Conservation (phyloP, 306 rosid species). For the Acmispon strigosus region DNA sequence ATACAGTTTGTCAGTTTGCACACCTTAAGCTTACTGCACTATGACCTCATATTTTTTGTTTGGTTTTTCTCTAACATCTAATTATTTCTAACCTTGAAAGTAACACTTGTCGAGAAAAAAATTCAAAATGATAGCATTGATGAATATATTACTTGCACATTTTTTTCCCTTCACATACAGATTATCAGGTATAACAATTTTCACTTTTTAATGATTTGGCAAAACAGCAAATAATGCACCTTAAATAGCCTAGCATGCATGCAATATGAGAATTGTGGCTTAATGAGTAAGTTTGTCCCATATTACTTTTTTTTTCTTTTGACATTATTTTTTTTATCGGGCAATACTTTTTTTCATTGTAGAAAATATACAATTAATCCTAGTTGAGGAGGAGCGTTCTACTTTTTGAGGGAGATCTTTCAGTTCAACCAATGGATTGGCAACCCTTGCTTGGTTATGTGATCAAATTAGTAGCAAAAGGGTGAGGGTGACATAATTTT, state of each 20-base stretch:
- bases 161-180: background rate
- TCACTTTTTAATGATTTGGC: conserved; percentile 12
- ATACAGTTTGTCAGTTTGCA: conserved; percentile 39
- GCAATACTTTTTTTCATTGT: no score
- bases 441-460: background rate
- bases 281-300: conserved; percentile 5
- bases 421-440: background rate
- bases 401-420: background rate
- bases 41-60: conserved; percentile 45
- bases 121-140: background rate
- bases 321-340: no score
- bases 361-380: conserved; percentile 12
- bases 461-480: background rate
- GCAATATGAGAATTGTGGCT: conserved; percentile 4
- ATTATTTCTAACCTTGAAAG: background rate
- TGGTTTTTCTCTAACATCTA: background rate
- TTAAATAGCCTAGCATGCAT: conserved; percentile 10
- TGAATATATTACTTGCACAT: background rate
- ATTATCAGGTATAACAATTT: background rate
- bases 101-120: background rate
- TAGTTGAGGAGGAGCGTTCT: background rate
- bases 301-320: conserved; percentile 20
- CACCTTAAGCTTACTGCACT: conserved; percentile 58
- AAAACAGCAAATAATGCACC: conserved; percentile 18
- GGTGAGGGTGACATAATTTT: background rate